Evolutionary conservation across 768 basidiomycete genomes (phyloP), one percentile per base, ranked within the genome.

Genomic region (Mycena olivaceomarginata): DNA sequence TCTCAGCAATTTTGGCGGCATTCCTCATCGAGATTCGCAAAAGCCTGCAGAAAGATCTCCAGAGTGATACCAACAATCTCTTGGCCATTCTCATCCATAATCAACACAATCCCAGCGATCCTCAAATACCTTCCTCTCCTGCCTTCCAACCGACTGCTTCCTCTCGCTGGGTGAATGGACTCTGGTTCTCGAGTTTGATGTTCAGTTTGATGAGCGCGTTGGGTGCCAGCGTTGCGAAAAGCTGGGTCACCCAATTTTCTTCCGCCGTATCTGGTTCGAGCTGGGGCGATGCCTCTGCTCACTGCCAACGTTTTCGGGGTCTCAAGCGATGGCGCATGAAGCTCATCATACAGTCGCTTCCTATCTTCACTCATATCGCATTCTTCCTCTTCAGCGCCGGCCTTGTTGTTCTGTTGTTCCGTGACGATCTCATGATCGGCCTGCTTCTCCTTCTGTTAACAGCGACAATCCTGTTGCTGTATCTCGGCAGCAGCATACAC

Each of bases 141-240:
- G 41, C 22, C 8, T 65, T 65, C 22, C 4, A n/a, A 5, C 63
- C 63, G 8, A 65, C 40, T 9, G 43, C 63, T 5, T 65, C 63
- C 7, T 65, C 63, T 9, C 63, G 63, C 18, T 65, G 63, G 63
- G 63, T 65, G 41, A 65, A 65, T 25, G 63, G 63, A 12, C 63
- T 65, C 20, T 65, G 63, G 63, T 63, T 63, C 20, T 63, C 62
- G 15, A 63, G 62, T n/a, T 31, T 63, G 22, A 63, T 40, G 37
- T 43, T 63, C 15, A 63, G 62, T n/a, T 37, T 63, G 15, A 43
- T 63, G 62, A 63, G 62, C 20, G 62, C 62, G 1, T 37, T 63
- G 12, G 62, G 62, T n/a, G 62, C 62, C 7, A 63, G 62, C 15
- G 13, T 63, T 12, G 62, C 62, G 31, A 63, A 63, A 37, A 37